Conservation (phyloP, 495 filamentous ascomycete genomes). For the Aspergillus heteromorphus region DNA sequence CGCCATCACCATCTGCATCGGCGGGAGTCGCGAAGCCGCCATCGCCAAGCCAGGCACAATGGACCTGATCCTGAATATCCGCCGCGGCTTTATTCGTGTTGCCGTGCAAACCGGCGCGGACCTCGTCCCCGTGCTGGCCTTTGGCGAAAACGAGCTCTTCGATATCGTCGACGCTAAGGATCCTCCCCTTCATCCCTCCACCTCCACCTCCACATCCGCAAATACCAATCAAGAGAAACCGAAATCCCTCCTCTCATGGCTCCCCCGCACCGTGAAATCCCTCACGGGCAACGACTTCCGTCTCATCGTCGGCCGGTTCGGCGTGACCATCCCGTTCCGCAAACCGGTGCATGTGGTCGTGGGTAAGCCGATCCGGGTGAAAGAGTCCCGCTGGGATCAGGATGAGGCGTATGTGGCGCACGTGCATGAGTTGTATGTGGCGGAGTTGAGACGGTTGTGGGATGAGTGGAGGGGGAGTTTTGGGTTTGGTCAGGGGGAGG, state of each 20-base stretch:
- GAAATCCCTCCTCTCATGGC: too few relatives aligned
- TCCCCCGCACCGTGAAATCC: background rate
- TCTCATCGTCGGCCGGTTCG: background rate
- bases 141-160: constrained; percentile 6
- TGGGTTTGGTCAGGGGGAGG: too few relatives aligned
- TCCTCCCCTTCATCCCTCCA: too few relatives aligned
- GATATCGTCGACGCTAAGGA: background rate
- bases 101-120: constrained; percentile 1
- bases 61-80: background rate
- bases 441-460: constrained; percentile 4
- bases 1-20: constrained; percentile 3
- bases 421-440: constrained; percentile 5
- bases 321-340: constrained; percentile 4
- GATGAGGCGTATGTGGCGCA: constrained; percentile 1
- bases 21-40: background rate
- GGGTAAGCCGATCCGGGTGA: constrained; percentile 2
- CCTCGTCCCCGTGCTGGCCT: background rate
- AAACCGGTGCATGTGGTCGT: constrained; percentile 3
- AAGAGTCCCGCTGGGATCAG: background rate
- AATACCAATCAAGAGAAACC: too few relatives aligned
- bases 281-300: background rate
- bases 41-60: background rate
- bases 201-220: too few relatives aligned
- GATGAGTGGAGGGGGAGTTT: constrained; percentile 1
- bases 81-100: constrained; percentile 1